These are phyloP conservation scores for Kwoniella pini DNA, from an alignment of 768 basidiomycete genomes.

Conservation along the genomic window DNA sequence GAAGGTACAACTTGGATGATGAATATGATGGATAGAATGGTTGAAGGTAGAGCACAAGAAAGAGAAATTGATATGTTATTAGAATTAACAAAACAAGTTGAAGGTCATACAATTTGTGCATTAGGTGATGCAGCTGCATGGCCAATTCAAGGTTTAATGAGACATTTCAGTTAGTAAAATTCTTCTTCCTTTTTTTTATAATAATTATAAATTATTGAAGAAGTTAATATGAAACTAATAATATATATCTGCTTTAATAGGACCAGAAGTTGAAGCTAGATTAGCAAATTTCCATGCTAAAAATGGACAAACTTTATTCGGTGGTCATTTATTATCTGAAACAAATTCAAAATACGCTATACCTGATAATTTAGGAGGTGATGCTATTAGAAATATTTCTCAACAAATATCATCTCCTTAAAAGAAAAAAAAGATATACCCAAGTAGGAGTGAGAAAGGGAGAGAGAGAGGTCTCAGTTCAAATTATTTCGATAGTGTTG, in stretches of 20 bases:
- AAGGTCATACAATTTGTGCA: conserved; percentile 95
- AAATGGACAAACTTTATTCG: conserved; percentile 84
- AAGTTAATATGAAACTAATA: no score
- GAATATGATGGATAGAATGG: conserved; percentile 99
- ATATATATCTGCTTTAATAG: no score
- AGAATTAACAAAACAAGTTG: conserved; percentile 94
- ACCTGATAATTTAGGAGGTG: conserved; percentile 52
- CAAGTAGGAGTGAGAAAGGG: no score
- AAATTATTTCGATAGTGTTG: no score
- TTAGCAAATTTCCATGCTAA: conserved; percentile 72
- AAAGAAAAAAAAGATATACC: no score
- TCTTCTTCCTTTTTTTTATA: no score
- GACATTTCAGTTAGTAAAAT: conserved; percentile 72
- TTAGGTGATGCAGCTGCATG: conserved; percentile 96
- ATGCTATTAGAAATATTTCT: conserved; percentile 33
- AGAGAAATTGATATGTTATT: conserved; percentile 98
- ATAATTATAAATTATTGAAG: no score
- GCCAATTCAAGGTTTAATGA: conserved; percentile 98
- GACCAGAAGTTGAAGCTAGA: conserved; percentile 84
- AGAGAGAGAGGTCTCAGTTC: no score
- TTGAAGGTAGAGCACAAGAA: conserved; percentile 81
- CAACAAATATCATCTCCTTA: conserved; percentile 15
- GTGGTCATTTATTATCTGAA: conserved; percentile 64
- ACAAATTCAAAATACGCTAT: conserved; percentile 43
- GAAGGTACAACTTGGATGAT: conserved; percentile 91